These are phyloP conservation scores for Raphanus hybrid DNA, from an alignment of 441 rosid genomes.

Conservation along the genomic window DNA sequence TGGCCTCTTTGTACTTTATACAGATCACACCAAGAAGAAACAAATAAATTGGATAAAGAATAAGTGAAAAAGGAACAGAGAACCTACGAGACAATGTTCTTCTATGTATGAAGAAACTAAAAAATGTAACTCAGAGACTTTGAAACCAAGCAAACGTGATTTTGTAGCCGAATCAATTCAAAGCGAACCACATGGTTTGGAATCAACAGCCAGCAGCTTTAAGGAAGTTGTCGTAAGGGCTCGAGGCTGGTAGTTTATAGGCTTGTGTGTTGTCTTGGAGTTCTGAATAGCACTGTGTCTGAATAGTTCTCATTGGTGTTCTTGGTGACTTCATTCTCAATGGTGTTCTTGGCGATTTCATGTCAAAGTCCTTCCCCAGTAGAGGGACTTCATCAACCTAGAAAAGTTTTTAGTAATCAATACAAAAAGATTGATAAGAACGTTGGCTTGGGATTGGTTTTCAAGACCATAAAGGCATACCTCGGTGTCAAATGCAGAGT, in stretches of 20 bases:
- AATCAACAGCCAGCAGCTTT: slow-evolving; percentile 97
- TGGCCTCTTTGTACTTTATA: slow-evolving; percentile 20
- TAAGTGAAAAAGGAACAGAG: slow-evolving; percentile 13
- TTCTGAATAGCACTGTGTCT: slow-evolving; percentile 58
- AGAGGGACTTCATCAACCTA: slow-evolving; percentile 35
- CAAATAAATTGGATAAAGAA: slow-evolving; percentile 41
- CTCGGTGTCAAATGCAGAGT: slow-evolving; percentile 34
- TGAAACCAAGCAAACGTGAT: slow-evolving; percentile 26
- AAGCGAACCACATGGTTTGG: slow-evolving; percentile 11
- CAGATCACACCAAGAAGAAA: slow-evolving; percentile 29
- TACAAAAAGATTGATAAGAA: not conserved
- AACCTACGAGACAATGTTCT: slow-evolving; percentile 31
- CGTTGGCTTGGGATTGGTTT: not conserved
- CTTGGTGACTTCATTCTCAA: slow-evolving; percentile 36
- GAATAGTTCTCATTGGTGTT: slow-evolving; percentile 38
- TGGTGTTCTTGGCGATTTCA: slow-evolving; percentile 42
- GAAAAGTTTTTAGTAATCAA: not conserved
- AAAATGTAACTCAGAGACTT: slow-evolving; percentile 23
- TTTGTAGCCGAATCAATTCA: slow-evolving; percentile 2
- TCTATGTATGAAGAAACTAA: slow-evolving; percentile 21
- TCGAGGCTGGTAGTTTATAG: slow-evolving; percentile 79
- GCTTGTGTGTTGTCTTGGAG: slow-evolving; percentile 54
- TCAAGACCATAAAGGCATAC: slow-evolving; percentile 18
- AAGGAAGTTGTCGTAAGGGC: slow-evolving; percentile 90
- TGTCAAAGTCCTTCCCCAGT: slow-evolving; percentile 32